Conservation (phyloP, 83 land plant species). For the Isoetes engelmannii region DNA sequence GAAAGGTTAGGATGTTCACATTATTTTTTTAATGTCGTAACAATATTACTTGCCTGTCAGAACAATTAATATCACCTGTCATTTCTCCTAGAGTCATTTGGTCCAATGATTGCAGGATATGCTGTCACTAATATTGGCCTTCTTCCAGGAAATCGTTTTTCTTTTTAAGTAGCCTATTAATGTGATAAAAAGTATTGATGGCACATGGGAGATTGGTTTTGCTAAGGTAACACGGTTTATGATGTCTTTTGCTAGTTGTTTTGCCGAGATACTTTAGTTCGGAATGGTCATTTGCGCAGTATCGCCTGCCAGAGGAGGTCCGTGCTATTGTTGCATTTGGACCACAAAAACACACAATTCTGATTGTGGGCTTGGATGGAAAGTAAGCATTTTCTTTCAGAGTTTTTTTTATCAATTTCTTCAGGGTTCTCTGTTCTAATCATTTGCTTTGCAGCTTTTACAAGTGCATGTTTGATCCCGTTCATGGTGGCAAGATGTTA, state of each 20-base stretch:
- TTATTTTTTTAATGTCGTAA: neutral
- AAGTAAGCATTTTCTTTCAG: slow-evolving; percentile 7
- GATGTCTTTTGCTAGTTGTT: slow-evolving; percentile 10
- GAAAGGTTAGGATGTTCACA: slow-evolving; percentile 49
- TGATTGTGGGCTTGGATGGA: slow-evolving; percentile 18
- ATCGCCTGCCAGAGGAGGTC: slow-evolving; percentile 16
- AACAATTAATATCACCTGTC: neutral
- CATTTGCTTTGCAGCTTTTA: slow-evolving; percentile 21
- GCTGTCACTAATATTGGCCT: neutral
- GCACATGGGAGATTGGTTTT: neutral
- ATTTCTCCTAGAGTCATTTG: neutral
- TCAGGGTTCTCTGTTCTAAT: neutral
- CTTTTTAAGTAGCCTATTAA: neutral
- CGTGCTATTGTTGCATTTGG: slow-evolving; percentile 20
- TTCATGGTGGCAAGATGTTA: slow-evolving; percentile 27
- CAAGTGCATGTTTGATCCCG: slow-evolving; percentile 34
- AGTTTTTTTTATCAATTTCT: neutral
- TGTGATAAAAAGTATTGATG: neutral
- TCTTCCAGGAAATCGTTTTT: neutral
- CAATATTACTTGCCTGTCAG: neutral
- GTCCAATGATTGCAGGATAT: neutral
- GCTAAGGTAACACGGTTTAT: neutral
- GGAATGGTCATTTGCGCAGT: slow-evolving; percentile 25
- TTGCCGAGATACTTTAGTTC: slow-evolving; percentile 23
- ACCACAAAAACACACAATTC: slow-evolving; percentile 8